phyloP scores from a whole-genome alignment of 1,139 yeast species.

The Eremothecium coryli region DNA sequence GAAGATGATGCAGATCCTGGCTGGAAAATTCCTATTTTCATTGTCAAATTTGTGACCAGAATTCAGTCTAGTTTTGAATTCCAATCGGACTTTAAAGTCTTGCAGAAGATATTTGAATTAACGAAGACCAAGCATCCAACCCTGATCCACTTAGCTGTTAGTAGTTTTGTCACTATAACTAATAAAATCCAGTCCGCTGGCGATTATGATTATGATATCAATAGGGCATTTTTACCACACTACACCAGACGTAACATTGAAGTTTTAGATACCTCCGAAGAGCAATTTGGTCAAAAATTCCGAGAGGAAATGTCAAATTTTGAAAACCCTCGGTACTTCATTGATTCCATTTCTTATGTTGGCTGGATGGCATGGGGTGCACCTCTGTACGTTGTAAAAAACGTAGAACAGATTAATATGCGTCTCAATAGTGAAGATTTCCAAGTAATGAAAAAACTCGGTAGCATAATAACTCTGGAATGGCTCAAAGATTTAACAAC shows the following conservation, averaged over 20 bases:
- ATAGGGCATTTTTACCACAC: slow-evolving; percentile 38
- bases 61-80: slow-evolving; percentile 51
- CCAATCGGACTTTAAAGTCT: slow-evolving; percentile 36
- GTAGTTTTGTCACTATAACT: slow-evolving; percentile 50
- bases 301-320: slow-evolving; percentile 45
- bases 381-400: slow-evolving; percentile 36
- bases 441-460: slow-evolving; percentile 38
- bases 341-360: slow-evolving; percentile 46
- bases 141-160: slow-evolving; percentile 53
- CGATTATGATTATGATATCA: slow-evolving; percentile 43
- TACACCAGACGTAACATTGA: slow-evolving; percentile 36
- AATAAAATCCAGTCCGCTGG: slow-evolving; percentile 47
- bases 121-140: slow-evolving; percentile 68
- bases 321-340: slow-evolving; percentile 41
- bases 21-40: slow-evolving; percentile 61
- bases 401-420: slow-evolving; percentile 25
- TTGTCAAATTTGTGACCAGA: slow-evolving; percentile 45
- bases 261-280: slow-evolving; percentile 37
- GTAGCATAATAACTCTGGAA: slow-evolving; percentile 39
- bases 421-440: slow-evolving; percentile 36
- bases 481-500: slow-evolving; percentile 52
- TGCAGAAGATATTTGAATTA: slow-evolving; percentile 43
- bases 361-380: slow-evolving; percentile 84
- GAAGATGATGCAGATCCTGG: slow-evolving; percentile 36
- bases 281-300: slow-evolving; percentile 38